Evolutionary conservation across 257 asterid genomes (phyloP), one percentile per base, ranked within the genome.

Genomic region (Misopates orontium): DNA sequence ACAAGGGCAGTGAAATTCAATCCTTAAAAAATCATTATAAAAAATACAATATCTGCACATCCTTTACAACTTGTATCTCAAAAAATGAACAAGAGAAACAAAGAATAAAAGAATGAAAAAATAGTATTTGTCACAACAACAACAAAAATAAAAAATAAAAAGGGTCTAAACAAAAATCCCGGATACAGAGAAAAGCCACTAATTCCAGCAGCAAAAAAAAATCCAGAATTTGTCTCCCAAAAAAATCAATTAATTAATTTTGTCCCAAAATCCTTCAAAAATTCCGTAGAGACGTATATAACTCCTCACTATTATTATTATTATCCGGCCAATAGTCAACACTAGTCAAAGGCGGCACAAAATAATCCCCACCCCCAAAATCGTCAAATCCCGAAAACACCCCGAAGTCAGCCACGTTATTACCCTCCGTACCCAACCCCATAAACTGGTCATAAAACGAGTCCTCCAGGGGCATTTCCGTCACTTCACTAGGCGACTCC

Each of bases 341-440:
- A 45, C 11, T 44, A 0, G 75, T 69, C 28, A 81, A 69, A 64
- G 79, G 20, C 4, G 85, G 72, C 65, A 78, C 39, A 15, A 51
- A 86, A 67, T 31, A 75, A 42, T 72, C 85, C n/a, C n/a, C n/a
- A 41, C 64, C 74, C 0, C 79, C 16, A 32, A 81, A 75, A 31
- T 81, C 92, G 23, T 86, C 90, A 17, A 80, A 89, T 25, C 82
- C 95, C 6, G 95, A 87, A 41, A 77, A 89, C 48, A 84, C 47
- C 58, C 84, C 96, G 53, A 75, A 82, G 19, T 82, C 81, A 1
- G 76, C 20, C 11, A 80, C 69, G 55, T 70, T 40, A 72, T 72
- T 73, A 42, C 28, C 15, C 45, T 50, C 75, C 0, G 65, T 39
- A 2, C 78, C 85, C 75, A 76, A 10, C 32, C 28, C 57, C 20